phyloP scores from a whole-genome alignment of 306 rosid genomes.

The Cercis canadensis region DNA sequence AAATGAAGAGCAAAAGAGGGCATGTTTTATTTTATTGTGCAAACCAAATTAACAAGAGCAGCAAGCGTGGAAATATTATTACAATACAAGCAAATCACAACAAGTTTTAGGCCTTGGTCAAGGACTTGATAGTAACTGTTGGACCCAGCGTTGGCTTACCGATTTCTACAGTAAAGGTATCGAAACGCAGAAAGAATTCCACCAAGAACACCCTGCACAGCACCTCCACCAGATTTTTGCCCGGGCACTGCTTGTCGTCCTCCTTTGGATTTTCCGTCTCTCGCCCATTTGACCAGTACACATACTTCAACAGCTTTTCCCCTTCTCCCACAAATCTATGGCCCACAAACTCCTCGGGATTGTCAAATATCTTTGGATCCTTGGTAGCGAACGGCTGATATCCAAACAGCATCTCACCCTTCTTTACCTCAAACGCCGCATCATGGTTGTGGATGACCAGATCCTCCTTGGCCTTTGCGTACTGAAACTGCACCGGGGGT shows the following conservation, averaged over 20 bases:
- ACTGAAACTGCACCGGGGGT: conserved; percentile 71
- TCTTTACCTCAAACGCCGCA: conserved; percentile 57
- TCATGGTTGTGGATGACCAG: conserved; percentile 58
- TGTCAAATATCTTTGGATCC: conserved; percentile 64
- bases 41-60: no score
- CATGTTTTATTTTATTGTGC: no score
- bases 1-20: no score
- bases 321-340: conserved; percentile 4
- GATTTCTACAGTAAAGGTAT: conserved; percentile 40
- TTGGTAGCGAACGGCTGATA: conserved; percentile 68
- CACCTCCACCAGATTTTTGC: conserved; percentile 46
- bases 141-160: conserved; percentile 28
- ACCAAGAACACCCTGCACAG: conserved; percentile 39
- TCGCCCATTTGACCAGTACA: conserved; percentile 54
- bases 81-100: neutral
- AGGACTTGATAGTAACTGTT: conserved; percentile 37
- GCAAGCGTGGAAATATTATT: no score
- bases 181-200: conserved; percentile 51
- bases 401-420: conserved; percentile 77
- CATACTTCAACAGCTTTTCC: conserved; percentile 43
- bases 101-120: conserved; percentile 17
- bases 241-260: conserved; percentile 55
- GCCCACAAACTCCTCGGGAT: conserved; percentile 44
- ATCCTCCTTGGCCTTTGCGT: conserved; percentile 71
- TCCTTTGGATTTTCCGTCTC: conserved; percentile 46